phyloP scores from a whole-genome alignment of 331 rosid genomes.

The Rhamnella rubrinervis region DNA sequence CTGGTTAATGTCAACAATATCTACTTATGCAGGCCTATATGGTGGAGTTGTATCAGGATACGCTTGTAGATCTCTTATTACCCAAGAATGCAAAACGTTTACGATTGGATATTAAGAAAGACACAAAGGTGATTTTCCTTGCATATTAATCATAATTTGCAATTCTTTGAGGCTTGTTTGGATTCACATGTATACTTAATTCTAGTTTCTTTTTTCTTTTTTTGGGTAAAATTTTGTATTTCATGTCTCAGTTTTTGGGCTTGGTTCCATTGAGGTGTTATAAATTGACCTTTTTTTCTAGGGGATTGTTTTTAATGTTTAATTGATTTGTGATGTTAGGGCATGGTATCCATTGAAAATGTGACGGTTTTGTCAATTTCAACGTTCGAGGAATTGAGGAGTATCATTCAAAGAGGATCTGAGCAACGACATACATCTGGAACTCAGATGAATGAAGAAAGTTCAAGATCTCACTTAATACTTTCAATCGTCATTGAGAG shows the following conservation, averaged over 20 bases:
- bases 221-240: not conserved
- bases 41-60: conserved; percentile 94
- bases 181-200: not conserved
- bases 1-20: not conserved
- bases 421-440: conserved; percentile 81
- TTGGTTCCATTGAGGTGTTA: not conserved
- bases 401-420: conserved; percentile 72
- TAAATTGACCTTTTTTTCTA: not conserved
- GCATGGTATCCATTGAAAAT: conserved; percentile 91
- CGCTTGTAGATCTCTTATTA: conserved; percentile 83
- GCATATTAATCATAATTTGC: not conserved
- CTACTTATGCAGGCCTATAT: conserved; percentile 69
- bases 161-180: not conserved
- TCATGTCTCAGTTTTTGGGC: not conserved
- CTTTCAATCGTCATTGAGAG: conserved; percentile 82
- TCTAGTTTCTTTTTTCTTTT: not conserved
- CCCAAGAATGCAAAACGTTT: conserved; percentile 69
- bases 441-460: conserved; percentile 93
- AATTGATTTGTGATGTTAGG: conserved; percentile 50
- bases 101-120: conserved; percentile 86
- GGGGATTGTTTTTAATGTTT: conserved; percentile 6
- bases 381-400: conserved; percentile 63
- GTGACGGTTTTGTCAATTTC: conserved; percentile 67
- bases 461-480: conserved; percentile 93
- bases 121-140: conserved; percentile 62